Conservation (phyloP, 129 eudicot species). For the Centaurea solstitialis region DNA sequence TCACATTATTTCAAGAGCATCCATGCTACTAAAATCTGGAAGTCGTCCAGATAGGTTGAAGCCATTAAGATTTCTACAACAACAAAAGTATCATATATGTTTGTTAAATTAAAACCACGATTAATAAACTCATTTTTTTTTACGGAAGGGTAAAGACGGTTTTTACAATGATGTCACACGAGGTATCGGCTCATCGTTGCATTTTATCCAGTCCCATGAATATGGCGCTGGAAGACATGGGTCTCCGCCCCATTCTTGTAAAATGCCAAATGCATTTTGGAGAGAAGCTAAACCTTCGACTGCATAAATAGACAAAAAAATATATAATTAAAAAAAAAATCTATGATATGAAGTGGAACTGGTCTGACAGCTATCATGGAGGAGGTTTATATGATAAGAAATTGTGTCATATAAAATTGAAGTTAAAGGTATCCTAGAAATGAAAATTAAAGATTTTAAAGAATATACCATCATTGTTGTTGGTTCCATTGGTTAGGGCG, state of each 20-base stretch:
- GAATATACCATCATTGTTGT: slow-evolving; percentile 49
- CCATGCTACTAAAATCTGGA: slow-evolving; percentile 75
- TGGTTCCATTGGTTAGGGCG: slow-evolving; percentile 47
- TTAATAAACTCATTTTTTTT: not conserved
- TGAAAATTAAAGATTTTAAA: not conserved
- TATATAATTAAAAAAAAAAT: not conserved
- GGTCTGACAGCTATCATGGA: not conserved
- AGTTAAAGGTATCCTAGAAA: not conserved
- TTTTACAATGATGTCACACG: slow-evolving; percentile 59
- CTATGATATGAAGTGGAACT: not conserved
- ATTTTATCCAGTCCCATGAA: slow-evolving; percentile 74
- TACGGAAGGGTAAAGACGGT: not conserved
- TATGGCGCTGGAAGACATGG: slow-evolving; percentile 68
- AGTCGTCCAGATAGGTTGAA: slow-evolving; percentile 55
- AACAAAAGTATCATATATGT: not conserved
- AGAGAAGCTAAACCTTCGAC: slow-evolving; percentile 55
- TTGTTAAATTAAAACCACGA: not conserved
- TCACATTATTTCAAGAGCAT: slow-evolving; percentile 64
- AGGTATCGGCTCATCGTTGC: slow-evolving; percentile 44
- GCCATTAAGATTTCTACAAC: slow-evolving; percentile 48
- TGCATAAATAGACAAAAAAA: slow-evolving; percentile 1
- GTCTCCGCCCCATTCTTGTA: slow-evolving; percentile 58
- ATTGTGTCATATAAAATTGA: not conserved
- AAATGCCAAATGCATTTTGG: slow-evolving; percentile 27
- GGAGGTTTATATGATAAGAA: not conserved